Evolutionary conservation across 2,329 filamentous ascomycete genomes (phyloP).

Genomic region (Trichoderma guizhouense): DNA sequence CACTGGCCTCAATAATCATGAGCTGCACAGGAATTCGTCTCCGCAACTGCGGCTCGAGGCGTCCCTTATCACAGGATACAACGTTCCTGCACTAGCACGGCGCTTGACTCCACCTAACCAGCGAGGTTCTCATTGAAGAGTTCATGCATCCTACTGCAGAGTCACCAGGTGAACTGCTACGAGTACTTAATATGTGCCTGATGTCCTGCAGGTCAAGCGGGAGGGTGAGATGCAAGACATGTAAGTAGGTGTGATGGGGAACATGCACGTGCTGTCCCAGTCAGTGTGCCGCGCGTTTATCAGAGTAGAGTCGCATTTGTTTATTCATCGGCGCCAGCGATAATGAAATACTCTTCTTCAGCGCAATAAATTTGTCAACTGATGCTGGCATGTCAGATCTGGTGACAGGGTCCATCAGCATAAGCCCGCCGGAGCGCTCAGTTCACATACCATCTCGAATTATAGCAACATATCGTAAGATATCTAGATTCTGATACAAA

Average conservation of each 20-base stretch:
- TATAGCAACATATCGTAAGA: not conserved
- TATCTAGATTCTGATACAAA: not conserved
- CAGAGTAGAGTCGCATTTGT: not conserved
- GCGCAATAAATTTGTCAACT: not conserved
- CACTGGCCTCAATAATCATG: not conserved
- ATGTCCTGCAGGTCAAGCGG: not conserved
- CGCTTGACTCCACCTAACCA: not conserved
- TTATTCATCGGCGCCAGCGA: not conserved
- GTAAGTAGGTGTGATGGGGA: not conserved
- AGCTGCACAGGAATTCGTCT: not conserved
- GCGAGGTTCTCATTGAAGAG: not conserved
- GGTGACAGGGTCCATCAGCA: not conserved
- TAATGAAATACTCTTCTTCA: not conserved
- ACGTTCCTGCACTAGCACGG: slow-evolving; percentile 10
- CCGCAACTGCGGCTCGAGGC: not conserved
- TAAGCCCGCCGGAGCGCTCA: not conserved
- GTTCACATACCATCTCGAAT: not conserved
- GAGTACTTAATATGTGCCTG: not conserved
- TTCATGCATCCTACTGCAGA: not conserved
- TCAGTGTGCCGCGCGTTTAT: not conserved
- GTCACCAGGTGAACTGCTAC: not conserved
- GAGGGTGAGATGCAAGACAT: not conserved
- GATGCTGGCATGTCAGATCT: not conserved
- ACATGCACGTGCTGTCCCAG: not conserved
- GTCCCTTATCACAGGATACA: not conserved